Evolutionary conservation across 2,329 filamentous ascomycete species (phyloP).

Genomic region (Diaporthe australafricana): DNA sequence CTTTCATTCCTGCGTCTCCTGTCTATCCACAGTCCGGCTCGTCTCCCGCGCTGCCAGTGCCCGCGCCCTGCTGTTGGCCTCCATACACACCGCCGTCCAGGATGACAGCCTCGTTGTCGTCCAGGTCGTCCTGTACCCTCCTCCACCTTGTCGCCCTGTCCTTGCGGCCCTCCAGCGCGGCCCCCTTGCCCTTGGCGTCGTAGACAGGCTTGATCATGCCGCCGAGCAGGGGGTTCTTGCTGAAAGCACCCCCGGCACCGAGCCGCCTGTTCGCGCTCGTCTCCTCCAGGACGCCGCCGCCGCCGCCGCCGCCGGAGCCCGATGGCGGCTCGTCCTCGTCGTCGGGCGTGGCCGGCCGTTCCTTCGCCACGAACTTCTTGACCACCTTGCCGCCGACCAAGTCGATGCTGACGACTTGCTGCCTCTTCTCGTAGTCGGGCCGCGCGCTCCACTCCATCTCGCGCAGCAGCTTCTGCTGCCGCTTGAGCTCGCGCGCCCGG

Average conservation of each 20-base stretch:
- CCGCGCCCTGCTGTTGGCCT: conserved; percentile 41
- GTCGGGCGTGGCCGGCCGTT: conserved; percentile 67
- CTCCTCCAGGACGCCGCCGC: conserved; percentile 48
- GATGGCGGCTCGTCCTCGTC: conserved; percentile 49
- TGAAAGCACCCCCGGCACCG: conserved; percentile 69
- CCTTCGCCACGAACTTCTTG: conserved; percentile 74
- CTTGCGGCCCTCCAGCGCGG: conserved; percentile 55
- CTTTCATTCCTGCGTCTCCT: background rate
- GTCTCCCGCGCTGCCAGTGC: conserved; percentile 42
- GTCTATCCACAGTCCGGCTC: conserved; percentile 54
- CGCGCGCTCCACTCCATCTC: conserved; percentile 89
- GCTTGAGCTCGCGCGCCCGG: conserved; percentile 83
- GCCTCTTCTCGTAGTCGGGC: conserved; percentile 90
- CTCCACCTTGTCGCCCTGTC: conserved; percentile 63
- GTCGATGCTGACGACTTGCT: conserved; percentile 87
- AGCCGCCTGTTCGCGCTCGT: conserved; percentile 49
- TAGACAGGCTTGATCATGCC: conserved; percentile 74
- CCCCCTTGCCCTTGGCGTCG: conserved; percentile 64
- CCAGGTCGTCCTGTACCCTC: conserved; percentile 69
- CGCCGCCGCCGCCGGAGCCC: conserved; percentile 39
- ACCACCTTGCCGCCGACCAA: conserved; percentile 82
- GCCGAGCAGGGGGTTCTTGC: conserved; percentile 75
- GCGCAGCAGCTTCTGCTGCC: conserved; percentile 84
- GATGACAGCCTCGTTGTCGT: conserved; percentile 70
- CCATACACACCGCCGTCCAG: conserved; percentile 67